Percentiles rank a stretch among this genome's conserved stretches.
Evolutionary conservation across 1,139 yeast species (phyloP).

Genomic region (Blastobotrys malaysiensis): DNA sequence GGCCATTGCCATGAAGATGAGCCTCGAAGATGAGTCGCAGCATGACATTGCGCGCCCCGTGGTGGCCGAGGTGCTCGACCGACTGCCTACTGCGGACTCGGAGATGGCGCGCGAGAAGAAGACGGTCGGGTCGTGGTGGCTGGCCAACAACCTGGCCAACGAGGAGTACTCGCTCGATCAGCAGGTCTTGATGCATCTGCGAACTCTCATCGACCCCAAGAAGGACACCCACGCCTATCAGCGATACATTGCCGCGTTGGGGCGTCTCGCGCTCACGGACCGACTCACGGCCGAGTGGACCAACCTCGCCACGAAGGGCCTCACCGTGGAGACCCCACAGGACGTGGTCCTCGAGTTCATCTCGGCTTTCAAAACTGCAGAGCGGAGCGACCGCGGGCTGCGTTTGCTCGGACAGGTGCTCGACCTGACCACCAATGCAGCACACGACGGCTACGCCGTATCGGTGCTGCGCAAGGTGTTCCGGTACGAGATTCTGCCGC

Average conservation of each 20-base stretch:
- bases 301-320: not conserved
- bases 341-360: constrained; percentile 26
- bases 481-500: constrained; percentile 24
- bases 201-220: constrained; percentile 20
- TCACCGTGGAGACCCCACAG: constrained; percentile 10
- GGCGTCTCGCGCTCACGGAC: constrained; percentile 25
- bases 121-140: constrained; percentile 11
- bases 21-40: constrained; percentile 12
- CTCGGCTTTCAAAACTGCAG: constrained; percentile 24
- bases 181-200: constrained; percentile 25
- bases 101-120: constrained; percentile 20
- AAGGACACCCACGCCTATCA: constrained; percentile 17
- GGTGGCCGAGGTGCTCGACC: constrained; percentile 23
- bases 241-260: constrained; percentile 28
- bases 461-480: constrained; percentile 21
- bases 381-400: constrained; percentile 17
- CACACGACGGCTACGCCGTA: constrained; percentile 18
- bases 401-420: constrained; percentile 17
- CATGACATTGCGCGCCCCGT: constrained; percentile 14
- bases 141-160: constrained; percentile 7
- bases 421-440: not conserved
- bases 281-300: constrained; percentile 25
- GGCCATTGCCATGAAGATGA: constrained; percentile 25
- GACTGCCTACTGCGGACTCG: constrained; percentile 24
- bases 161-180: constrained; percentile 23